A percentile compares a stretch with the other conserved stretches of the same genome.
Evolutionary conservation across 495 filamentous ascomycete species (phyloP).

Genomic region (Annulohypoxylon stygium): DNA sequence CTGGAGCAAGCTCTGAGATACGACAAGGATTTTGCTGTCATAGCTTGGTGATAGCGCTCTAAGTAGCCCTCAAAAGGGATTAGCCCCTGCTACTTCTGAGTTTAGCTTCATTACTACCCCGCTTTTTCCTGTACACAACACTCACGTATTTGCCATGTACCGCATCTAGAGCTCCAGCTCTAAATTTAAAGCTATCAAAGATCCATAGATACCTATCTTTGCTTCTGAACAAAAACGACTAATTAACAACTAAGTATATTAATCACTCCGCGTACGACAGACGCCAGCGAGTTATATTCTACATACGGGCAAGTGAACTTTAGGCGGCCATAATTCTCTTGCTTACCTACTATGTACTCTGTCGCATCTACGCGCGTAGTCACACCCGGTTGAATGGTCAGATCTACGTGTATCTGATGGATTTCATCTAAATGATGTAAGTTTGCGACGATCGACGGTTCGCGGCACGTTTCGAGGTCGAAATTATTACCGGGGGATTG

Average conservation of each 20-base stretch:
- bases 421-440: slow-evolving; percentile 46
- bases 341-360: background rate
- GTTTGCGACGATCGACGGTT: slow-evolving; percentile 25
- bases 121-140: slow-evolving; percentile 15
- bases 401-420: slow-evolving; percentile 28
- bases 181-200: background rate
- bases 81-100: slow-evolving; percentile 20
- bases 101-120: slow-evolving; percentile 25
- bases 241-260: slow-evolving; percentile 4
- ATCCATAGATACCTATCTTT: background rate
- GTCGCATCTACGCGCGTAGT: background rate
- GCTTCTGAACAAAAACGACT: slow-evolving; percentile 3
- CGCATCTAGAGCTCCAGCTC: background rate
- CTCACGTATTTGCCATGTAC: background rate
- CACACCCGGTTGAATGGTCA: slow-evolving; percentile 14
- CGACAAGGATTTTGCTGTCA: slow-evolving; percentile 29
- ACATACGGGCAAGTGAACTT: background rate
- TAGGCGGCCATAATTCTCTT: background rate
- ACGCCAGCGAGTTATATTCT: background rate
- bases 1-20: slow-evolving; percentile 13
- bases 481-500: background rate
- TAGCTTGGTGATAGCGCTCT: slow-evolving; percentile 39
- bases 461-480: slow-evolving; percentile 12
- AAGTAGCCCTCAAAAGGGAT: slow-evolving; percentile 31
- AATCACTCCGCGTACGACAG: background rate